Evolutionary conservation across 768 basidiomycete species (phyloP), one percentile per base, ranked within the genome.

Genomic region (Paxillus rubicundulus): DNA sequence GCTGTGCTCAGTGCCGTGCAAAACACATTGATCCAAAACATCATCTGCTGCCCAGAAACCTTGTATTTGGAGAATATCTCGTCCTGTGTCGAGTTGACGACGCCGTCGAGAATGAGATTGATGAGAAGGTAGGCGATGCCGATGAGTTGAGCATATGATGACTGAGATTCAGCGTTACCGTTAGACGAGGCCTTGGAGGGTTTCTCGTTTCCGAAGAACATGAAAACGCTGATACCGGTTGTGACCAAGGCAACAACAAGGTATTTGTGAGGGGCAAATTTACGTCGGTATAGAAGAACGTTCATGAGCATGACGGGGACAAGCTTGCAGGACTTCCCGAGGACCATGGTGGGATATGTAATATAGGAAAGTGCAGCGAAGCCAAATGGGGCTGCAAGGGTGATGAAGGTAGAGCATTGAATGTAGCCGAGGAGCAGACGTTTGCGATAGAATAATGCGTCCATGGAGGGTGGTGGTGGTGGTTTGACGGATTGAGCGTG

Each of bases 281-380:
- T 80, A 45, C 96, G 87, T 49, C 95, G 92, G 72, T 98, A 98
- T 53, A 98, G 79, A 36, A 98, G 63, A 61, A 98, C 85, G 72
- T 98, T 98, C 88, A 98, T 94, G 70, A 98, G 81, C 84, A 96
- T 92, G 54, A 95, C 97, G 1, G 97, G 97, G 40, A 99, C 92
- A 66, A 99, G 91, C 69, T 98, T 98, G 80, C 97, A 98, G 0
- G 95, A 98, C 70, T 98, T 98, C 47, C 92, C 97, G 58, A 98
- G 87, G 32, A 98, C 95, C 90, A 98, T 96, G 40, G 96, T 93
- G 45, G 97, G 97, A 76, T 98, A 98, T 16, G 93, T 93, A 66
- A 99, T 94, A 73, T 96, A 92, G 21, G 91, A 85, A 39, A 98
- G 86, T 5, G 94, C 85, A 10, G 94, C 89, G 73, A 98, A 98